Conservation (phyloP, 306 rosid species). For the Cucumis sativus region Cucumber_9930_V3 NC_026657.2:38102501-38103000, state of each 20-base stretch:
- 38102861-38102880: constrained; percentile 44
- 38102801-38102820: constrained; percentile 64
- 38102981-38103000: constrained; percentile 8
- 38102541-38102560: constrained; percentile 79
- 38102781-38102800: constrained; percentile 4
- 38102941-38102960: constrained; percentile 82
- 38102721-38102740: not conserved
- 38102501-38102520: constrained; percentile 43
- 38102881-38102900: constrained; percentile 62
- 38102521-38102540: constrained; percentile 56
- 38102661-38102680: constrained; percentile 8
- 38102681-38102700: constrained; percentile 11
- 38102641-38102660: constrained; percentile 69
- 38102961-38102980: constrained; percentile 57
- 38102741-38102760: constrained; percentile 14
- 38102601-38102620: constrained; percentile 83
- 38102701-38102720: constrained; percentile 2
- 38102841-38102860: constrained; percentile 72
- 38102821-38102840: constrained; percentile 77
- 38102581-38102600: constrained; percentile 81
- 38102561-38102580: constrained; percentile 47
- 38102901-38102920: constrained; percentile 56
- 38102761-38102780: not conserved
- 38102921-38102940: constrained; percentile 75
- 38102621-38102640: constrained; percentile 77